Base-by-base conservation (phyloP, 2,329 filamentous ascomycete genomes). In the Trichoderma sp. region DNA sequence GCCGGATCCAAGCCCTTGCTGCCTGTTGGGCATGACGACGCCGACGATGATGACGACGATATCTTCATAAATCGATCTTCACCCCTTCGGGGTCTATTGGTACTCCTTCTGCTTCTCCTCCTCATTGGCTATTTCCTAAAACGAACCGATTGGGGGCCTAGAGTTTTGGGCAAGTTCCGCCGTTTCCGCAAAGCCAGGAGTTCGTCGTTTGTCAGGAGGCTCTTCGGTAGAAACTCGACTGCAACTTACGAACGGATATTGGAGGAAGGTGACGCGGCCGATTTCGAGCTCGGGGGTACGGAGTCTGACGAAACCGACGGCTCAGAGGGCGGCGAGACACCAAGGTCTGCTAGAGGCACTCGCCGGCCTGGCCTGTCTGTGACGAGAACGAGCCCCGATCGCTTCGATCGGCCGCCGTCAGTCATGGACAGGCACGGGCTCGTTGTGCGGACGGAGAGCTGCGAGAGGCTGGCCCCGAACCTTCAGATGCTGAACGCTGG, bases 361-460 rank as follows among this genome's bases (percentile, higher is more conserved):
- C 90, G 90, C 21, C 34, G 34, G 34, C 34, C 34, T 39, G 34
- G 10, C 34, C 81, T 90, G 71, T 85, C 86, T 1, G 91, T 89
- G 1, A 89, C 90, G 1, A 88, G 85, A 68, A 77, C 86, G 55
- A 85, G 83, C 66, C 73, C 82, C 2, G 79, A 80, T 6, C 80
- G 80, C 43, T 83, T 84, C 54, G 85, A 88, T 44, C 75, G 76
- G 28, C 71, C 72, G 15, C 70, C 73, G 17, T 82, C 79, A 61
- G 81, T 82, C 5, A 81, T 89, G 72, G 85, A 88, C 69, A 79
- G 92, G 45, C 88, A 85, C 54, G 93, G 93, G 1, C 75, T 97
- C 68, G 88, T 91, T 62, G 85, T 92, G 2, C 82, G 94, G 69
- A 96, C 91, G 0, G 94, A 97, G 74, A 96, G 92, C 74, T 83